A percentile compares a stretch with the other conserved stretches of the same genome.
Evolutionary conservation across 345 rosid species (phyloP).

Genomic region (Balakata baccata): DNA sequence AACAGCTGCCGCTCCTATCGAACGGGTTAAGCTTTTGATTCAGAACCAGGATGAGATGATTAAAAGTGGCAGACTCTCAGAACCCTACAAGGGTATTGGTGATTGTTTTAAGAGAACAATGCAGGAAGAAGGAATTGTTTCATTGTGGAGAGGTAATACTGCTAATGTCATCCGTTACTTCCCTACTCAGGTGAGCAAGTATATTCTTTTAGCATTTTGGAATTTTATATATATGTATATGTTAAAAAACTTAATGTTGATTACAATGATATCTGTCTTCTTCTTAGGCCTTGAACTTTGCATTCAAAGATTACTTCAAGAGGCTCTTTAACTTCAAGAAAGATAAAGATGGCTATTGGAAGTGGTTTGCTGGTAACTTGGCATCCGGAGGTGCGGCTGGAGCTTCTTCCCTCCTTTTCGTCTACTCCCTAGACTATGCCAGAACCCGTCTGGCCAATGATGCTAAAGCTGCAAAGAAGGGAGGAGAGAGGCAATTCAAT

Average conservation of each 20-base stretch:
- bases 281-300: conserved; percentile 41
- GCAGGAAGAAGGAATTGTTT: conserved; percentile 18
- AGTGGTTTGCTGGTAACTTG: conserved; percentile 34
- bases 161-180: conserved; percentile 39
- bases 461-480: conserved; percentile 32
- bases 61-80: conserved; percentile 32
- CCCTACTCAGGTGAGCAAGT: conserved; percentile 31
- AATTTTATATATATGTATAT: no score
- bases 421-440: conserved; percentile 28
- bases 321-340: conserved; percentile 43
- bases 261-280: no score
- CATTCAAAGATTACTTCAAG: conserved; percentile 44
- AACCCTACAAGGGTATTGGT: conserved; percentile 36
- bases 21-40: conserved; percentile 36
- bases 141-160: conserved; percentile 39
- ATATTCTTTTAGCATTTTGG: neutral
- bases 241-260: neutral
- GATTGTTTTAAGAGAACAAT: conserved; percentile 35
- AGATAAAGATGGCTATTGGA: conserved; percentile 33
- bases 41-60: conserved; percentile 41
- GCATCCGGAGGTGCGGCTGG: conserved; percentile 34
- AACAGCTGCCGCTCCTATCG: conserved; percentile 39
- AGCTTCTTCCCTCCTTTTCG: conserved; percentile 30
- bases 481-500: conserved; percentile 29
- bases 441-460: conserved; percentile 31